Base-by-base conservation (phyloP, 768 basidiomycete species). In the Lactarius hatsudake region DNA sequence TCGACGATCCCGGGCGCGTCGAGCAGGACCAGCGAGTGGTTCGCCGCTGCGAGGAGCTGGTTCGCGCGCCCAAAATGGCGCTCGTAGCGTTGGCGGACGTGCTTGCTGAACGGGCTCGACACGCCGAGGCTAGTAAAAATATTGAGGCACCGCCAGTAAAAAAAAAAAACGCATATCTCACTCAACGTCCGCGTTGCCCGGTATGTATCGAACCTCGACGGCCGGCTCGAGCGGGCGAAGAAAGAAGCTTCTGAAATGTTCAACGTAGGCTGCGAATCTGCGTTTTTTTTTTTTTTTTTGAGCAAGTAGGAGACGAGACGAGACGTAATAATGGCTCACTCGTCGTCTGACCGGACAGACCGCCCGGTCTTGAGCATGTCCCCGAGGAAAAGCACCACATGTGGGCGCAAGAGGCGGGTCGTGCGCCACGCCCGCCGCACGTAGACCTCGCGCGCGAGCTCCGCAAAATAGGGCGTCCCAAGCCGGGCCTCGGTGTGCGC, bases 151-250 rank as follows among this genome's bases (percentile, higher is more conserved):
- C 30, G 4, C 30, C 30, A 32, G 30, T 32, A 32, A 3, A 32
- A 3, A 36, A 32, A 3, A 32, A 3, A 36, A 3, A n/a, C 36
- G 20, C 36, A 9, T 30, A 30, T 71, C 82, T 65, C 74, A 91
- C 86, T 90, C 92, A 42, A 90, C 81, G 74, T 98, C 96, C 73
- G 94, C 93, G 74, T 98, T 98, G 9, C 96, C 96, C 2, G 94
- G 89, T 28, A 96, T 82, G 73, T 86, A 90, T 75, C 87, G 88
- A 66, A 81, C 79, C 0, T 88, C 87, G 7, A 84, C 79, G 13
- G 72, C 71, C 13, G 75, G 69, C 13, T 78, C 71, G 17, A 83
- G 77, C 32, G 80, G 76, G 77, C 51, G 5, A 0, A 53, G 23
- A 23, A 96, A 95, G 42, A 94, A 91, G 60, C 77, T 78, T 64